phyloP scores from a whole-genome alignment of 2,329 filamentous ascomycete genomes.

The Elsinoe arachidis region DNA sequence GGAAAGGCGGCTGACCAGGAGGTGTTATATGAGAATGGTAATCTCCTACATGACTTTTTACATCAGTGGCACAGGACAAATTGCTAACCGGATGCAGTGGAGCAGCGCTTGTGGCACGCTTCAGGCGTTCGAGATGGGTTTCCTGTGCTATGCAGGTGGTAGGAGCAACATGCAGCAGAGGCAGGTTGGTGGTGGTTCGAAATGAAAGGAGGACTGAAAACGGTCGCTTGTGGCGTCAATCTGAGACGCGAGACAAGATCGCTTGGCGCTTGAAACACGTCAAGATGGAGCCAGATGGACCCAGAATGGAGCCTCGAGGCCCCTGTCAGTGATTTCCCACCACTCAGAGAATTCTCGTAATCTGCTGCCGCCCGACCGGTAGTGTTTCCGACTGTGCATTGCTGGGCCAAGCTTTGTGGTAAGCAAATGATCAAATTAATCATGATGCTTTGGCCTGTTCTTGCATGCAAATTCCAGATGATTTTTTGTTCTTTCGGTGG shows the following conservation, averaged over 20 bases:
- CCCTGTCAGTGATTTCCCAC: too few species aligned
- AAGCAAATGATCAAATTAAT: too few species aligned
- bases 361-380: too few species aligned
- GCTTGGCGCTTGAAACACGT: conserved; percentile 1
- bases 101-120: background rate
- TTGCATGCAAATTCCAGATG: too few species aligned
- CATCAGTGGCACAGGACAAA: background rate
- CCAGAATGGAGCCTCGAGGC: too few species aligned
- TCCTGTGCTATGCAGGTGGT: background rate
- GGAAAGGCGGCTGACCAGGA: background rate
- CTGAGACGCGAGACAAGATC: background rate
- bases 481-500: too few species aligned
- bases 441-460: too few species aligned
- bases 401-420: too few species aligned
- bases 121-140: background rate
- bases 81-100: background rate
- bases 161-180: background rate
- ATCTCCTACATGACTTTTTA: background rate
- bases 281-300: too few species aligned
- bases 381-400: too few species aligned
- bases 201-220: background rate
- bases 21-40: background rate
- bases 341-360: too few species aligned
- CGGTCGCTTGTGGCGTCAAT: background rate
- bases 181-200: background rate